phyloP scores from a whole-genome alignment of 192 early-diverging fungal species.

The Gonapodya sp. region DNA sequence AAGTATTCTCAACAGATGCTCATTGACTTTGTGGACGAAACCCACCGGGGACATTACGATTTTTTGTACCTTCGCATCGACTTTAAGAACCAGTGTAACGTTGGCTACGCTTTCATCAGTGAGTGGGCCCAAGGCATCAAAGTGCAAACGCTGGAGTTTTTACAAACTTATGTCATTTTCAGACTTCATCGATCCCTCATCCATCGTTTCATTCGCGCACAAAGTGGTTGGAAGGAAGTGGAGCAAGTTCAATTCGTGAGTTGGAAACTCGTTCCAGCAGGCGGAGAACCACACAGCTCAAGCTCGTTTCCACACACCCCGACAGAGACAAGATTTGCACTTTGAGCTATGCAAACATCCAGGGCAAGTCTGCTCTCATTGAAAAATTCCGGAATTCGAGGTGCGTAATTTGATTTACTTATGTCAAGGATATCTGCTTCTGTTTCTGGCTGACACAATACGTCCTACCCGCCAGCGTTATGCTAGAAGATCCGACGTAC shows the following conservation, averaged over 20 bases:
- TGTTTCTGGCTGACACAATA: neutral
- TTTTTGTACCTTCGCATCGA: constrained; percentile 82
- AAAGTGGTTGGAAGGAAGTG: constrained; percentile 65
- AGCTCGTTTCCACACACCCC: too few relatives aligned
- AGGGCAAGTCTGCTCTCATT: constrained; percentile 59
- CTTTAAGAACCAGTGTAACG: constrained; percentile 81
- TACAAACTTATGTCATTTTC: constrained; percentile 17
- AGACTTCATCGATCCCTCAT: constrained; percentile 57
- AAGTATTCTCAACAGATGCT: constrained; percentile 72
- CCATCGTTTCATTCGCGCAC: constrained; percentile 55
- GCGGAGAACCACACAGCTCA: too few relatives aligned
- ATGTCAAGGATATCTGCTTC: neutral
- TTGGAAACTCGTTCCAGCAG: too few relatives aligned
- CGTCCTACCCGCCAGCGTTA: constrained; percentile 40
- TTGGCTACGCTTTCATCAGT: constrained; percentile 63
- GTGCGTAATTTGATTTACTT: too few relatives aligned
- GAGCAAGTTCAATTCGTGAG: constrained; percentile 19
- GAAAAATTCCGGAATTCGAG: constrained; percentile 72
- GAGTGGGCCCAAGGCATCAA: constrained; percentile 32
- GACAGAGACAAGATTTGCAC: constrained; percentile 61
- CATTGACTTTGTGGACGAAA: constrained; percentile 56
- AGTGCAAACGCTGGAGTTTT: neutral
- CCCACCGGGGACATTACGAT: constrained; percentile 57
- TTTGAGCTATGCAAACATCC: constrained; percentile 71
- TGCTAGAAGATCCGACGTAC: constrained; percentile 64